Evolutionary conservation across 768 basidiomycete species (phyloP), one percentile per base, ranked within the genome.

Genomic region (Clitopilus hobsonii): DNA sequence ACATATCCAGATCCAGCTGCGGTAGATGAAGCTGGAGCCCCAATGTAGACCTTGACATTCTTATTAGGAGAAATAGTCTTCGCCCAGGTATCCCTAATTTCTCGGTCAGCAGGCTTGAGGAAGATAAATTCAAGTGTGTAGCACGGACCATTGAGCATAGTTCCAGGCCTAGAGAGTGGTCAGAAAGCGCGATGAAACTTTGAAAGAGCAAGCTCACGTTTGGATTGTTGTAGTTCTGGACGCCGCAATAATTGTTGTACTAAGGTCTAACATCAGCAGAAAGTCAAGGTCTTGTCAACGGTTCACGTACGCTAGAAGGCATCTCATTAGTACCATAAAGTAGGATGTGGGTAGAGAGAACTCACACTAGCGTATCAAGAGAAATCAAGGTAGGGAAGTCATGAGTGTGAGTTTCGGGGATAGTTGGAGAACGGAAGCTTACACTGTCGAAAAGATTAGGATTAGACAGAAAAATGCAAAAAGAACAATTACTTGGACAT

Each of bases 1-100:
- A 81, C 74, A 63, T 78, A 83, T n/a, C 82, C 82, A 25, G 76
- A 75, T 20, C 77, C 74, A 3, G 82, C 82, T 14, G 82, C 81
- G 4, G 71, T 69, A 1, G 74, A 63, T 0, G 80, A 70, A 10
- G 80, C 80, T 1, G 82, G 80, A 11, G 79, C 82, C 28, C 82
- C 82, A 58, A 83, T 77, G 64, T 73, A 82, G 30, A 83, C 62
- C 65, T 83, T 83, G 53, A 82, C 77, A 60, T 78, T 69, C 61
- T 62, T 67, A 71, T 82, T 82, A 1, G 75, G 72, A 18, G 81
- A 80, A 6, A 66, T 63, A 11, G 69, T 79, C 69, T 77, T 79
- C 0, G 82, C 82, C 81, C 81, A 84, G 66, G 68, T 77, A 55
- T 81, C 79, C 81, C 80, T 67, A 48, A 7, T 8, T 30, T 14